Base-by-base conservation (phyloP, 495 filamentous ascomycete genomes). In the Lentithecium fluviatile region DNA sequence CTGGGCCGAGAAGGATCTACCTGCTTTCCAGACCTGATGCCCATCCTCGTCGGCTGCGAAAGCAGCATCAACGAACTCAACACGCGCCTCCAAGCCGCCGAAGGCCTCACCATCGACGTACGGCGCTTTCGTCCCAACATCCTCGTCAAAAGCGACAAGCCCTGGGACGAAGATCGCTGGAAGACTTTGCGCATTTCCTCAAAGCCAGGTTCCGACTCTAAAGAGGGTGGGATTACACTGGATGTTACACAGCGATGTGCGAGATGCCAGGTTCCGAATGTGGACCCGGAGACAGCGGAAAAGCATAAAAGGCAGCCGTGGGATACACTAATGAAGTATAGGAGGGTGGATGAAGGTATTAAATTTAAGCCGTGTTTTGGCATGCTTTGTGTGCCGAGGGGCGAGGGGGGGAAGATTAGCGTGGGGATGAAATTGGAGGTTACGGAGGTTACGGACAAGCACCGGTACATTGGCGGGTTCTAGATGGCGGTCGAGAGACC, bases 361-460 rank as follows among this genome's bases (percentile, higher is more conserved):
- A 75, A 60, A 60, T 74, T 57, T 34, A 77, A 77, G 69, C 73
- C 74, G 19, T 73, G 72, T 36, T 77, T 77, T 65, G 74, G 74
- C 2, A 77, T 77, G 74, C 47, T 75, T 52, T 75, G 74, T 54
- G 63, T 73, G 13, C 73, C 73, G 21, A 64, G 67, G 60, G 61
- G 68, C 3, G 78, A 82, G 64, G 80, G 79, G n/a, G 60, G 49
- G 26, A 66, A 59, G 59, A 60, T 85, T 42, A 69, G 74, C 60
- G 80, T 84, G 34, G 82, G 81, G 10, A 82, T 80, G 77, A 66
- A 43, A 64, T 70, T 85, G 58, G 77, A 82, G 65, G 80, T 85
- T 15, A 66, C 79, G 63, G 76, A 80, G 67, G 78, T 79, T 63
- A 77, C 74, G 24, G 58, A 68, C 17, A 65, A 72, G 32, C 74